A percentile compares a stretch with the other conserved stretches of the same genome.
These are phyloP conservation scores for Pseudocercospora musae DNA, from an alignment of 2,329 filamentous ascomycete species.

Conservation along the genomic window DNA sequence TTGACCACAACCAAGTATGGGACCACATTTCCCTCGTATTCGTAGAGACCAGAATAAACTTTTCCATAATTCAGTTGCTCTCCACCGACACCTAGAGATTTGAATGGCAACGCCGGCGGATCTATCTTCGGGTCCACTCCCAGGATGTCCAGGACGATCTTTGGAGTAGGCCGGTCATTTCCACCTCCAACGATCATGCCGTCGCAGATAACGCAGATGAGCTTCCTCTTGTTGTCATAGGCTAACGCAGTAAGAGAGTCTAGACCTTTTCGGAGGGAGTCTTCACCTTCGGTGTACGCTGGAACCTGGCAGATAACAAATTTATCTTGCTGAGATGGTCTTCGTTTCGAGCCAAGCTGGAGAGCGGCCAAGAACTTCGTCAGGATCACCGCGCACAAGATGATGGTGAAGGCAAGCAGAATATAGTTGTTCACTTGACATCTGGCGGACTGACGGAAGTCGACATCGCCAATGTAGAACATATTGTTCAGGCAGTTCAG, in stretches of 20 bases:
- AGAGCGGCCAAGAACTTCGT: conserved; percentile 90
- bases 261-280: conserved; percentile 85
- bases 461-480: conserved; percentile 78
- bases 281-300: conserved; percentile 96
- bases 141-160: conserved; percentile 95
- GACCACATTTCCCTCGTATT: conserved; percentile 95
- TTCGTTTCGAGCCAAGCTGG: conserved; percentile 87
- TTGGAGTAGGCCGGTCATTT: conserved; percentile 93
- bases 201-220: conserved; percentile 94
- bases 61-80: conserved; percentile 98
- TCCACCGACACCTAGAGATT: conserved; percentile 81
- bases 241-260: conserved; percentile 92
- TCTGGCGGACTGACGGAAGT: conserved; percentile 73
- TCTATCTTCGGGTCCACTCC: conserved; percentile 97
- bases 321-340: conserved; percentile 89
- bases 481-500: conserved; percentile 77
- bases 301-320: conserved; percentile 98
- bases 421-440: conserved; percentile 92
- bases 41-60: conserved; percentile 95
- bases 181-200: conserved; percentile 95
- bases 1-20: conserved; percentile 96
- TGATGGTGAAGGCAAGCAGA: conserved; percentile 78
- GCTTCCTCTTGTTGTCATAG: conserved; percentile 97
- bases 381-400: conserved; percentile 75
- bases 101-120: conserved; percentile 89